Conservation (phyloP, 2,329 filamentous ascomycete species). For the Hymenoscyphus salicellus region DNA sequence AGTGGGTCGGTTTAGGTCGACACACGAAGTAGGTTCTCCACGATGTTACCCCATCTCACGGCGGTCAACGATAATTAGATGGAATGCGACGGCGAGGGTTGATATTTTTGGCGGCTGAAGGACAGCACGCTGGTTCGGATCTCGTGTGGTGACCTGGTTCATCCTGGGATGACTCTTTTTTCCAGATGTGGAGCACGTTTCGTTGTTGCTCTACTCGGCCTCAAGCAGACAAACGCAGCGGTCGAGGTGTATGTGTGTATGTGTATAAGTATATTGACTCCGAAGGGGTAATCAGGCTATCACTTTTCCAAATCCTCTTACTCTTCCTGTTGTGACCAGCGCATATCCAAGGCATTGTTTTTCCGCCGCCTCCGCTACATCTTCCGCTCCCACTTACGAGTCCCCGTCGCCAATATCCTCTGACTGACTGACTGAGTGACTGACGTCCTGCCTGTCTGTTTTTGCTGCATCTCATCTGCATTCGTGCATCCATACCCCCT, state of each 20-base stretch:
- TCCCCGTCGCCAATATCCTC: background rate
- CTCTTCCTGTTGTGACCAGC: slow-evolving; percentile 14
- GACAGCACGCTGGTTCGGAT: slow-evolving; percentile 4
- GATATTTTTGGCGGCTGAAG: slow-evolving; percentile 15
- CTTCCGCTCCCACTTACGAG: background rate
- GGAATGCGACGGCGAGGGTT: slow-evolving; percentile 2
- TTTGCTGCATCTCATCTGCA: slow-evolving; percentile 1
- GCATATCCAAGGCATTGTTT: slow-evolving; percentile 13
- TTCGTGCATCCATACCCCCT: background rate
- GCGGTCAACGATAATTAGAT: slow-evolving; percentile 1
- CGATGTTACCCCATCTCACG: background rate
- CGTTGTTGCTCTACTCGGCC: background rate
- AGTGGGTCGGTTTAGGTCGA: slow-evolving; percentile 13
- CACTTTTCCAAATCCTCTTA: background rate
- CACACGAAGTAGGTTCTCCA: slow-evolving; percentile 10
- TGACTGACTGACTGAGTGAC: background rate
- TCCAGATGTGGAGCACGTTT: slow-evolving; percentile 6
- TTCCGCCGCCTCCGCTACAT: slow-evolving; percentile 1
- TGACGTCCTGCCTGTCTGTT: background rate
- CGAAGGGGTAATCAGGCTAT: slow-evolving; percentile 9
- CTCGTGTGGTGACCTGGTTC: slow-evolving; percentile 7
- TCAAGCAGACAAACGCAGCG: background rate
- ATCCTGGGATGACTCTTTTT: slow-evolving; percentile 17
- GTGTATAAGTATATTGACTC: slow-evolving; percentile 13
- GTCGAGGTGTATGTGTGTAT: slow-evolving; percentile 1